Percentiles rank a stretch among this genome's conserved stretches.
phyloP scores from a whole-genome alignment of 345 rosid species.

The Gossypium sturtianum region DNA sequence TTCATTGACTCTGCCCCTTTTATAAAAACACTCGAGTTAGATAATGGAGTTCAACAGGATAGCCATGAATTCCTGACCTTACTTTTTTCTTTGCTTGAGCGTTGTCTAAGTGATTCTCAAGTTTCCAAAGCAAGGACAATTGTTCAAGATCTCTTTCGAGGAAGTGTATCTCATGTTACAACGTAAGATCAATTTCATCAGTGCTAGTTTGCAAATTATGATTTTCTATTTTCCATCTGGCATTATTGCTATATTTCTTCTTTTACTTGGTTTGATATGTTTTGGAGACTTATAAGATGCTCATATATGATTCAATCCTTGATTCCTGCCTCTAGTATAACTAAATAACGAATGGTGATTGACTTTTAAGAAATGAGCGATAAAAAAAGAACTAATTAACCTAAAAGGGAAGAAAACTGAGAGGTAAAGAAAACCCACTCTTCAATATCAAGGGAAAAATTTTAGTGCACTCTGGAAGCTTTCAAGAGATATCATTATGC shows the following conservation, averaged over 20 bases:
- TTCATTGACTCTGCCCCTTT: slow-evolving; percentile 93
- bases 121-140: slow-evolving; percentile 58
- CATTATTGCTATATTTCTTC: neutral
- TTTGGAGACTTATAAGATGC: neutral
- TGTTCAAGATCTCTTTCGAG: slow-evolving; percentile 97
- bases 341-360: neutral
- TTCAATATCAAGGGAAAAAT: neutral
- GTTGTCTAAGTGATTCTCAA: slow-evolving; percentile 61
- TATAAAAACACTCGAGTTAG: slow-evolving; percentile 81
- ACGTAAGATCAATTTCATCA: slow-evolving; percentile 50
- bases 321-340: neutral
- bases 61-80: slow-evolving; percentile 92
- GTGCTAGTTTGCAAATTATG: neutral
- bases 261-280: neutral
- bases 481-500: neutral
- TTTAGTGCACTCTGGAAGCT: neutral
- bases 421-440: neutral
- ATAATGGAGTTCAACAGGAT: slow-evolving; percentile 96
- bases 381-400: neutral
- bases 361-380: neutral
- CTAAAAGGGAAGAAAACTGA: neutral
- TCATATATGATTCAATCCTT: neutral
- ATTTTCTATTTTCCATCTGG: neutral
- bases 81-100: slow-evolving; percentile 91
- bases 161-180: slow-evolving; percentile 94